These are phyloP conservation scores for Rosa multiflora DNA, from an alignment of 306 rosid species.

Conservation along the genomic window DNA sequence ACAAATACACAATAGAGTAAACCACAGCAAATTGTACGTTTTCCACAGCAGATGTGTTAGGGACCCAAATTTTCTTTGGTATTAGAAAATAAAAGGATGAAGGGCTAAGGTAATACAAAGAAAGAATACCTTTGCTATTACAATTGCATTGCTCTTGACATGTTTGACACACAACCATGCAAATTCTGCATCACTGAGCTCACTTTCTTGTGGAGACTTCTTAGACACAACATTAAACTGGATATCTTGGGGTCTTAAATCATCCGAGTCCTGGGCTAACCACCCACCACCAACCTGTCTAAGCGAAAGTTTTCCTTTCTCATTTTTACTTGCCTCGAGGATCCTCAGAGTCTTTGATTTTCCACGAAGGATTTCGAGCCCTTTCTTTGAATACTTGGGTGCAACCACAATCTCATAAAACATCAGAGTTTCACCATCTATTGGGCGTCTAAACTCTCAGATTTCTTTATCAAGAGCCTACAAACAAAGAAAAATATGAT, in stretches of 20 bases:
- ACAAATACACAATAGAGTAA: too few relatives aligned
- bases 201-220: slow-evolving; percentile 58
- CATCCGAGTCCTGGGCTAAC: slow-evolving; percentile 92
- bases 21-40: too few relatives aligned
- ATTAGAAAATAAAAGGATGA: neutral
- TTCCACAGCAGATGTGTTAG: slow-evolving; percentile 13
- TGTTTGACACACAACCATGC: slow-evolving; percentile 94
- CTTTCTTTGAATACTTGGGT: slow-evolving; percentile 75
- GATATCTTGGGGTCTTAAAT: slow-evolving; percentile 67
- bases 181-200: slow-evolving; percentile 71
- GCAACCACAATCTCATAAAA: slow-evolving; percentile 98
- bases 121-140: slow-evolving; percentile 68
- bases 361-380: slow-evolving; percentile 84
- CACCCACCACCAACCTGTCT: slow-evolving; percentile 96
- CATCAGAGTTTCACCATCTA: slow-evolving; percentile 90
- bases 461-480: slow-evolving; percentile 89
- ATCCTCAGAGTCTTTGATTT: slow-evolving; percentile 83
- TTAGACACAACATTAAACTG: slow-evolving; percentile 57
- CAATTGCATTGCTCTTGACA: slow-evolving; percentile 94
- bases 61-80: neutral
- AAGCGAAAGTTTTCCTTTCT: slow-evolving; percentile 12
- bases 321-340: slow-evolving; percentile 71
- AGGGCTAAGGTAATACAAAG: neutral
- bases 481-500: neutral
- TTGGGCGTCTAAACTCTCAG: slow-evolving; percentile 87